Evolutionary conservation across 176 grass and related monocot species (phyloP), one percentile per base, ranked within the genome.

Genomic region (Metroxylon sagu): DNA sequence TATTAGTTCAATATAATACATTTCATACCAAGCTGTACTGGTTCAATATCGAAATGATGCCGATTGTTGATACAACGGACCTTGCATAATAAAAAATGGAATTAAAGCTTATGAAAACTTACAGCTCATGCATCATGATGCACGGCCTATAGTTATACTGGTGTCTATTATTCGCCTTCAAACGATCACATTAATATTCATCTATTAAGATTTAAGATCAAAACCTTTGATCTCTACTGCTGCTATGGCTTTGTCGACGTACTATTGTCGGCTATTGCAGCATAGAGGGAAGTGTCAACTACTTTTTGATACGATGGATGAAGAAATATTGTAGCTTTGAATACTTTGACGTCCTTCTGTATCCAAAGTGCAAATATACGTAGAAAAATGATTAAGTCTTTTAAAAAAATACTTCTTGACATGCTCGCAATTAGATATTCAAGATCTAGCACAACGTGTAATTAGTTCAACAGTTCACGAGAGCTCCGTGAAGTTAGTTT

Each of bases 241-340:
- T 60, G 77, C 80, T 53, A 77, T 84, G 71, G 80, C n/a, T n/a
- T n/a, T 89, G 29, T 89, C 77, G 3, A 81, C 84, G 80, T 84
- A 89, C 67, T 72, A 89, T 80, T 71, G 52, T 77, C 16, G 57
- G 52, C 25, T 89, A 89, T 59, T 71, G 80, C 30, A 25, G 48
- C 52, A 61, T 3, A 4, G 27, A 28, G 4, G 27, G 4, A 28
- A 28, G 4, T 28, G 27, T 1, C 27, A 28, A 3, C 27, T 54
- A 65, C 61, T 84, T 52, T 89, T 89, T 63, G 19, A 66, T 69
- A 67, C 70, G 55, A 48, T 80, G 14, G 51, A 75, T 71, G 66
- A 80, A 56, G 53, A 54, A 83, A 80, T 65, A 69, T 72, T 61
- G 69, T 89, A 71, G 49, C 60, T 55, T 89, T 73, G 73, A 89